Conservation (phyloP, 345 rosid genomes). For the Isatis tinctoria region DNA sequence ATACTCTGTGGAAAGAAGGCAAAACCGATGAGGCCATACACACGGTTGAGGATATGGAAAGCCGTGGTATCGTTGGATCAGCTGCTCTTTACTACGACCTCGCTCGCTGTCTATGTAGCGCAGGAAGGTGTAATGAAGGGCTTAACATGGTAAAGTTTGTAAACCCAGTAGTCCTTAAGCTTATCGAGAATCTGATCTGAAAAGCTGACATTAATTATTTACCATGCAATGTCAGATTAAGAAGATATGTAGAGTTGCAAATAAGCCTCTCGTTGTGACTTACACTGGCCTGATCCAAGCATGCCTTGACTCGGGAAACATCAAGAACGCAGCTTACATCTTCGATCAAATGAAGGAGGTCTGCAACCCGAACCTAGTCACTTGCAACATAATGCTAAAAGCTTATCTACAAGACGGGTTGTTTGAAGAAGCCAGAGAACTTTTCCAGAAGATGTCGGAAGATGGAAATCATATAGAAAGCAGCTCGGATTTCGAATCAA, state of each 20-base stretch:
- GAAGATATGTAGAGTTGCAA: constrained; percentile 85
- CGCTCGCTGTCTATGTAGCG: constrained; percentile 88
- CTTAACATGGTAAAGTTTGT: constrained; percentile 50
- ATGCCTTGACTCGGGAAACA: constrained; percentile 66
- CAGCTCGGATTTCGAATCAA: constrained; percentile 41
- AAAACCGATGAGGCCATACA: constrained; percentile 67
- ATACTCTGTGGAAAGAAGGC: constrained; percentile 86
- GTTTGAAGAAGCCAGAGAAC: constrained; percentile 70
- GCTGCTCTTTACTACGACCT: constrained; percentile 97
- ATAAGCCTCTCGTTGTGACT: constrained; percentile 84
- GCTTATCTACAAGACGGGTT: constrained; percentile 62
- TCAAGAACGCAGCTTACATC: constrained; percentile 52
- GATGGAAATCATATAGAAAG: constrained; percentile 40
- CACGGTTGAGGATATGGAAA: constrained; percentile 78
- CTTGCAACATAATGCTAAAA: constrained; percentile 81
- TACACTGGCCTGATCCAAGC: constrained; percentile 92
- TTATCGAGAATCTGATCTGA: neutral
- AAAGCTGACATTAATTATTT: constrained; percentile 6
- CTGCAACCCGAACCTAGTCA: constrained; percentile 83
- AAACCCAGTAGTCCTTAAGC: neutral
- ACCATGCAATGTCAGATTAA: constrained; percentile 48
- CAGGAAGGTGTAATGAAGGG: constrained; percentile 84
- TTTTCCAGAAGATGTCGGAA: constrained; percentile 60
- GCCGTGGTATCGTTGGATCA: constrained; percentile 86
- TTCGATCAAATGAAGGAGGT: constrained; percentile 69